These are phyloP conservation scores for Fereydounia khargensis DNA, from an alignment of 1,284 basidiomycete species.

Conservation along the genomic window DNA sequence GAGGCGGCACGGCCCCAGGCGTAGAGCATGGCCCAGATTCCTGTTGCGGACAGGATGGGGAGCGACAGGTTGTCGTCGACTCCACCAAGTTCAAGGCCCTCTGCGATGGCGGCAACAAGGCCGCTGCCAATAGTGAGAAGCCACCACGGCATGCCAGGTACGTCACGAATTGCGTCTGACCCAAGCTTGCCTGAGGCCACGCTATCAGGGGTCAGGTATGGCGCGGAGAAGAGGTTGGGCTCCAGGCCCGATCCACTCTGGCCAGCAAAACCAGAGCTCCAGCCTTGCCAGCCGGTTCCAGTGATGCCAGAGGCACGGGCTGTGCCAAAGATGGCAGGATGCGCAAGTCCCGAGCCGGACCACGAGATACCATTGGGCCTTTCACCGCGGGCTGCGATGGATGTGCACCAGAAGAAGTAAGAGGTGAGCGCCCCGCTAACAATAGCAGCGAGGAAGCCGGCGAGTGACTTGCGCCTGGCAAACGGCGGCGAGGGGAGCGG, in stretches of 20 bases:
- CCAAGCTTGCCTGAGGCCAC: conserved; percentile 24
- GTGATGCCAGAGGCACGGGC: conserved; percentile 14
- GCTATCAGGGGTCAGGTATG: conserved; percentile 16
- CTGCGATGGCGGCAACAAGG: conserved; percentile 57
- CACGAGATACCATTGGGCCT: conserved; percentile 46
- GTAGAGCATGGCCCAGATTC: conserved; percentile 64
- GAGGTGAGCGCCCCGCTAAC: conserved; percentile 74
- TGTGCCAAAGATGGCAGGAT: conserved; percentile 45
- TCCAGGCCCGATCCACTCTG: conserved; percentile 16
- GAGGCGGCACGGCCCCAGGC: conserved; percentile 35
- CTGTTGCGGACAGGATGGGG: conserved; percentile 82
- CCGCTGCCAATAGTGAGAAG: conserved; percentile 43
- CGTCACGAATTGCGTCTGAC: conserved; percentile 10
- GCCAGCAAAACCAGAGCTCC: conserved; percentile 21
- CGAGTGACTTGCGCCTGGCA: conserved; percentile 79
- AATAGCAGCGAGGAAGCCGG: conserved; percentile 82
- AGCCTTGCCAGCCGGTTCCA: conserved; percentile 41
- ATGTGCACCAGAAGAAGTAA: conserved; percentile 70
- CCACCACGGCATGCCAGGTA: conserved; percentile 44
- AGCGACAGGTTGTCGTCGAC: conserved; percentile 91
- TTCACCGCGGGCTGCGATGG: conserved; percentile 36
- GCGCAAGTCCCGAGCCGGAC: conserved; percentile 23
- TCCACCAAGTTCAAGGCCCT: conserved; percentile 70
- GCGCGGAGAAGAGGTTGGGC: conserved; percentile 17
- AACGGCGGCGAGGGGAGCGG: conserved; percentile 74